A percentile compares a stretch with the other conserved stretches of the same genome.
These are phyloP conservation scores for Ascosphaera apis DNA, from an alignment of 2,329 filamentous ascomycete species.

Conservation along the genomic window DNA sequence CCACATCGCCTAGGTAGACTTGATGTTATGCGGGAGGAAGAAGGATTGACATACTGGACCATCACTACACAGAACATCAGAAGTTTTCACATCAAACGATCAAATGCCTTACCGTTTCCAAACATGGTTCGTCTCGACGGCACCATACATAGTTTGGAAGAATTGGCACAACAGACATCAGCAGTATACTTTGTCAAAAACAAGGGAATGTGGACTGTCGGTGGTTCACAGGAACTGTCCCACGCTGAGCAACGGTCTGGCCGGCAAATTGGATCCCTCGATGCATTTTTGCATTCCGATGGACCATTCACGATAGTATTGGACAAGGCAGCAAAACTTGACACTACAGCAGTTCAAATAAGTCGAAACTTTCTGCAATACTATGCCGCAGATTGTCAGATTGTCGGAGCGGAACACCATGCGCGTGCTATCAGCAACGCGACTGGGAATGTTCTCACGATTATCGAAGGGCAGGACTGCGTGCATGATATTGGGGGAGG, in stretches of 20 bases:
- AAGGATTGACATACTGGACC: conserved; percentile 12
- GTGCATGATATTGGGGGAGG: conserved; percentile 4
- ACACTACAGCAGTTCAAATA: conserved; percentile 27
- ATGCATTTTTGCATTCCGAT: conserved; percentile 28
- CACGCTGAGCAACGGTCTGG: conserved; percentile 16
- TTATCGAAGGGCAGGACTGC: conserved; percentile 9
- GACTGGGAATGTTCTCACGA: conserved; percentile 24
- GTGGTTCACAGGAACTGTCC: conserved; percentile 8
- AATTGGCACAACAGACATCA: too few relatives aligned
- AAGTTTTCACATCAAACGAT: conserved; percentile 14
- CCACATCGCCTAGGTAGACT: conserved; percentile 29
- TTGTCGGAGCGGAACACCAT: too few relatives aligned
- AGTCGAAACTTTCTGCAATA: conserved; percentile 36
- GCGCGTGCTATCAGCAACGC: too few relatives aligned
- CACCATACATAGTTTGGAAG: too few relatives aligned
- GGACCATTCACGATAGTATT: conserved; percentile 22
- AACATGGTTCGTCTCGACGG: too few relatives aligned
- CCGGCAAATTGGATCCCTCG: conserved; percentile 28
- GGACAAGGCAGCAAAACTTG: conserved; percentile 8
- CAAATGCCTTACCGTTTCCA: too few relatives aligned
- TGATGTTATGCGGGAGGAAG: conserved; percentile 14
- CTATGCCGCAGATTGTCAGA: conserved; percentile 28
- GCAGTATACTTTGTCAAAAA: conserved; percentile 11
- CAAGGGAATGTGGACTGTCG: too few relatives aligned
- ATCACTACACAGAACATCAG: conserved; percentile 22